Conservation (phyloP, 345 rosid genomes). For the Murraya paniculata region DNA sequence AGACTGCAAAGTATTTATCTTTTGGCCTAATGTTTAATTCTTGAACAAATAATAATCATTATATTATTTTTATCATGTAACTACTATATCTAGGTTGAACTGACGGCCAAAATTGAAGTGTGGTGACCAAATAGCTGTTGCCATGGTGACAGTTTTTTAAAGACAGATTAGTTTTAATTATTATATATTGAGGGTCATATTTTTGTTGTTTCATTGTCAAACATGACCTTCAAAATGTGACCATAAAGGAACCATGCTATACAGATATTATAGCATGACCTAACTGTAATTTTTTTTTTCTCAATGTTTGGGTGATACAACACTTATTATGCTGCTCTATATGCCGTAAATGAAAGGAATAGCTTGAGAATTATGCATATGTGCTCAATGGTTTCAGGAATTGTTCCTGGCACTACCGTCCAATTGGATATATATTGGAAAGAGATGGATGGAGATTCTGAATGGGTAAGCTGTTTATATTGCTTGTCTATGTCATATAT, state of each 20-base stretch:
- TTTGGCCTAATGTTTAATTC: neutral
- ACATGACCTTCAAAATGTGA: neutral
- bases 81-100: neutral
- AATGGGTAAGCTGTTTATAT: conserved; percentile 65
- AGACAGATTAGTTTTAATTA: neutral
- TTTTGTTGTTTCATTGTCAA: neutral
- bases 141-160: neutral
- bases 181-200: neutral
- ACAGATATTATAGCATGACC: neutral
- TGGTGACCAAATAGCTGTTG: neutral
- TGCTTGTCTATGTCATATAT: neutral
- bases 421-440: conserved; percentile 82
- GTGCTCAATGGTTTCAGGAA: conserved; percentile 45
- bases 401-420: conserved; percentile 69
- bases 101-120: neutral
- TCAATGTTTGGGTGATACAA: neutral
- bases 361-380: conserved; percentile 10
- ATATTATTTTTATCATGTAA: conserved; percentile 1
- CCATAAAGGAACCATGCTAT: neutral
- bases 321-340: neutral
- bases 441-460: conserved; percentile 94
- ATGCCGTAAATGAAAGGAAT: neutral
- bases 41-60: neutral
- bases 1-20: neutral
- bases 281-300: conserved; percentile 2